These are phyloP conservation scores for Salix dunnii DNA, from an alignment of 345 rosid species.

Conservation along the genomic window DNA sequence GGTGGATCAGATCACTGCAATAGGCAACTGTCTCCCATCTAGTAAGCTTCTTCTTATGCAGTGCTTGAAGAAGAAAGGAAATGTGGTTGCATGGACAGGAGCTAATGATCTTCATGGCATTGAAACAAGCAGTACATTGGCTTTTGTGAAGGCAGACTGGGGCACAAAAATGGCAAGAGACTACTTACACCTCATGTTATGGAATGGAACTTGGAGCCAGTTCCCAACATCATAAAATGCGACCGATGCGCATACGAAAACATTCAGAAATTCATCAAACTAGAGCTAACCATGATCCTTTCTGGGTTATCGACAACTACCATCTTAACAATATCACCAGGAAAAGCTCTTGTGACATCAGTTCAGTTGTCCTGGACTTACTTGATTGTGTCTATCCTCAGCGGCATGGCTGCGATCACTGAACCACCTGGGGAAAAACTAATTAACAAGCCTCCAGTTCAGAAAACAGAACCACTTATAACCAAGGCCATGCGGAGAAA, in stretches of 20 bases:
- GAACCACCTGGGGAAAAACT: neutral
- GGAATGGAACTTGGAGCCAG: neutral
- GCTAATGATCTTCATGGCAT: conserved; percentile 12
- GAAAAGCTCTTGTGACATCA: conserved; percentile 20
- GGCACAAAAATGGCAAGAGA: conserved; percentile 10
- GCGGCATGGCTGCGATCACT: conserved; percentile 26
- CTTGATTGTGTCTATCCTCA: conserved; percentile 2
- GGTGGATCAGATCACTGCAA: conserved; percentile 4
- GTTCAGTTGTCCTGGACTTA: conserved; percentile 25
- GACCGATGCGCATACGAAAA: conserved; percentile 25
- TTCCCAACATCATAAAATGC: neutral
- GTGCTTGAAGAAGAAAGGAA: conserved; percentile 7
- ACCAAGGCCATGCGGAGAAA: conserved; percentile 13
- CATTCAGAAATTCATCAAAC: conserved; percentile 27
- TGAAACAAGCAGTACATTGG: conserved; percentile 20
- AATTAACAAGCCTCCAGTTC: neutral
- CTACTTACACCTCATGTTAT: conserved; percentile 17
- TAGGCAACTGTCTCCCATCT: conserved; percentile 9
- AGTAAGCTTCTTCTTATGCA: conserved; percentile 19
- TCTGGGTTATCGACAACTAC: conserved; percentile 24
- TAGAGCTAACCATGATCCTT: conserved; percentile 19
- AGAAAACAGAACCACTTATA: conserved; percentile 9
- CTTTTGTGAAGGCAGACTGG: neutral
- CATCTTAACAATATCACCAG: conserved; percentile 6
- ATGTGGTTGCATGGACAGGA: conserved; percentile 25